Conservation (phyloP, 1,284 basidiomycete species). For the Chalciporus sp. region DNA sequence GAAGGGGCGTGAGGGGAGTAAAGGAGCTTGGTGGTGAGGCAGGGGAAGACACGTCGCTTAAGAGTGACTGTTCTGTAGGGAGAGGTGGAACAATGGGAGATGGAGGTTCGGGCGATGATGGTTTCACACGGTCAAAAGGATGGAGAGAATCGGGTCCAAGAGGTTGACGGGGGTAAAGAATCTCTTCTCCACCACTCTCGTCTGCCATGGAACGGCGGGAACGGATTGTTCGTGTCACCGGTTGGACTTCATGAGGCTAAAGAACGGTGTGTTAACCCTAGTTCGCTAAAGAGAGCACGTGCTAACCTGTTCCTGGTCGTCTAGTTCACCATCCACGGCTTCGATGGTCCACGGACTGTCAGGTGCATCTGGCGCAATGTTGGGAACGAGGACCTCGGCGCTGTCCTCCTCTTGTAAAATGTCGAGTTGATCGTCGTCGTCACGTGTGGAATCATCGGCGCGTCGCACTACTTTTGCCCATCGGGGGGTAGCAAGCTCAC, state of each 20-base stretch:
- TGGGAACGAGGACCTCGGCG: conserved; percentile 41
- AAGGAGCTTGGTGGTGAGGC: conserved; percentile 67
- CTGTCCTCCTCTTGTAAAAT: conserved; percentile 48
- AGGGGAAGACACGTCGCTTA: conserved; percentile 35
- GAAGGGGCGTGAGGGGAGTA: conserved; percentile 44
- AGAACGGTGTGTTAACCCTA: conserved; percentile 22
- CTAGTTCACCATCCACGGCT: conserved; percentile 75
- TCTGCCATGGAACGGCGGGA: conserved; percentile 65
- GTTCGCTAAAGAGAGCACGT: conserved; percentile 7
- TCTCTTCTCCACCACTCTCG: conserved; percentile 83
- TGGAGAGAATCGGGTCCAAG: conserved; percentile 36
- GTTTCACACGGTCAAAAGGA: conserved; percentile 38
- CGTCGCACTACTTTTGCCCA: conserved; percentile 61
- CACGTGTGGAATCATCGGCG: conserved; percentile 32
- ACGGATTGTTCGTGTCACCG: conserved; percentile 52
- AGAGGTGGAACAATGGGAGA: conserved; percentile 32
- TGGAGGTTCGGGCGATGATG: conserved; percentile 30
- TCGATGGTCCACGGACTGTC: conserved; percentile 89
- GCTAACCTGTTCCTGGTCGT: conserved; percentile 67
- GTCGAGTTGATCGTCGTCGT: conserved; percentile 37
- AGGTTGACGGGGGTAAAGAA: conserved; percentile 74
- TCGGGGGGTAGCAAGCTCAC: conserved; percentile 95
- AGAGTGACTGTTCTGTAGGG: conserved; percentile 26
- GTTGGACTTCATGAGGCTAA: conserved; percentile 40
- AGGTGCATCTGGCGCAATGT: conserved; percentile 48